Percentiles rank a stretch among this genome's conserved stretches.
Conservation (phyloP, 768 basidiomycete species). For the Galerina marginata region DNA sequence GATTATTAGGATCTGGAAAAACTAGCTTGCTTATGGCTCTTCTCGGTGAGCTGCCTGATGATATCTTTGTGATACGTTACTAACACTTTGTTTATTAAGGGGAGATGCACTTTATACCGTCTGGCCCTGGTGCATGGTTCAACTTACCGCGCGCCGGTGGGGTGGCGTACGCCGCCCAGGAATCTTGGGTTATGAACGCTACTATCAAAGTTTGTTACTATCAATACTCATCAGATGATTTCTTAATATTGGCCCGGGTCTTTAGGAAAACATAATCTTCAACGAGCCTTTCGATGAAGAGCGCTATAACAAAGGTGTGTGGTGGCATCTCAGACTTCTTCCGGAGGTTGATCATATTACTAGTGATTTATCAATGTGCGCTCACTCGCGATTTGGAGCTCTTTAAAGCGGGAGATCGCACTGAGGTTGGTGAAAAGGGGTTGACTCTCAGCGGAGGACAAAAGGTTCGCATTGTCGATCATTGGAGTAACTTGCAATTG, state of each 20-base stretch:
- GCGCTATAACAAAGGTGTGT: slow-evolving; percentile 59
- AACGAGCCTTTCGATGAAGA: slow-evolving; percentile 72
- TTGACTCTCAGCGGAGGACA: slow-evolving; percentile 50
- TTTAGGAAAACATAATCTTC: slow-evolving; percentile 75
- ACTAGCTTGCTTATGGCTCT: slow-evolving; percentile 69
- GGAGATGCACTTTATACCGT: slow-evolving; percentile 67
- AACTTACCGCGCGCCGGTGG: slow-evolving; percentile 68
- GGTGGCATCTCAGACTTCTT: too few relatives aligned
- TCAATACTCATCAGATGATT: neutral
- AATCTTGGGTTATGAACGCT: slow-evolving; percentile 82
- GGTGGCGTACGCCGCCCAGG: slow-evolving; percentile 79
- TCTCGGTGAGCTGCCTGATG: slow-evolving; percentile 37
- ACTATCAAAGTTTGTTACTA: slow-evolving; percentile 56
- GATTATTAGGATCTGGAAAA: slow-evolving; percentile 46
- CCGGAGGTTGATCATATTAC: too few relatives aligned
- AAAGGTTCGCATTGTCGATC: slow-evolving; percentile 39
- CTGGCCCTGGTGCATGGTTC: slow-evolving; percentile 59
- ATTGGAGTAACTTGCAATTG: too few relatives aligned
- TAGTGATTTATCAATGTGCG: slow-evolving; percentile 70
- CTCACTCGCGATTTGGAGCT: slow-evolving; percentile 72
- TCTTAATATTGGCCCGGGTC: neutral
- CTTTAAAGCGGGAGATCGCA: slow-evolving; percentile 66
- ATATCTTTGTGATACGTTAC: neutral
- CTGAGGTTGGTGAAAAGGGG: slow-evolving; percentile 73
- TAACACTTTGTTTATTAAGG: slow-evolving; percentile 30